Evolutionary conservation across 2,329 filamentous ascomycete genomes (phyloP).

Genomic region (Paecilomyces formosus): DNA sequence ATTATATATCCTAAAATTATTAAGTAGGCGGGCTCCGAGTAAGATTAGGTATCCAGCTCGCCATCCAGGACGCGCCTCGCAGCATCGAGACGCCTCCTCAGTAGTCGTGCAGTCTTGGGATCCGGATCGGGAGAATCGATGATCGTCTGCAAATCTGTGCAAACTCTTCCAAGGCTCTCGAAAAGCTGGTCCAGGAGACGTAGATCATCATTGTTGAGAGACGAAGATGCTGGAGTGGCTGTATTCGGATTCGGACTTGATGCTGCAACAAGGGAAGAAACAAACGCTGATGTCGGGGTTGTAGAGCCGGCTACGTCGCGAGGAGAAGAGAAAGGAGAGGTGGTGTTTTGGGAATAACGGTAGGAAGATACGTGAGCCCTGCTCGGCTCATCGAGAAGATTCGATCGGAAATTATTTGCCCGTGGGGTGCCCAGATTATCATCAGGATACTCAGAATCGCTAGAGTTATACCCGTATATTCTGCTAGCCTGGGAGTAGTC

Average conservation of each 20-base stretch:
- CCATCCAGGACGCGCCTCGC: conserved; percentile 69
- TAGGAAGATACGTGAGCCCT: background rate
- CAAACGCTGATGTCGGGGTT: conserved; percentile 8
- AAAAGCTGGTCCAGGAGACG: conserved; percentile 50
- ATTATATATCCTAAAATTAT: conserved; percentile 3
- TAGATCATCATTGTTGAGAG: conserved; percentile 48
- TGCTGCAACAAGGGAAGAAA: conserved; percentile 13
- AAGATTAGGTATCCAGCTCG: conserved; percentile 40
- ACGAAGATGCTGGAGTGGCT: conserved; percentile 8
- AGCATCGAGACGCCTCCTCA: conserved; percentile 65
- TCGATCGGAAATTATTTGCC: conserved; percentile 8
- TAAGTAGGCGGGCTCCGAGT: background rate
- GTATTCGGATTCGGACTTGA: conserved; percentile 19
- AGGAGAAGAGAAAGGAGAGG: conserved; percentile 13
- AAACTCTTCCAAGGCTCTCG: conserved; percentile 43
- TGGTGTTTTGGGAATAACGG: conserved; percentile 5
- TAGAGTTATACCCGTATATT: background rate
- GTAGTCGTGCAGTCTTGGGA: conserved; percentile 51
- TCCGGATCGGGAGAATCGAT: conserved; percentile 47
- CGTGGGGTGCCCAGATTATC: conserved; percentile 15
- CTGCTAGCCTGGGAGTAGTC: background rate
- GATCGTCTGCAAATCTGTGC: conserved; percentile 41
- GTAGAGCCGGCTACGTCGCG: conserved; percentile 5
- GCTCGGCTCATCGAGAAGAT: background rate
- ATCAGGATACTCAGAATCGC: conserved; percentile 7